Percentiles rank a stretch among this genome's conserved stretches.
Conservation (phyloP, 257 asterid species). For the Anisodus tanguticus region DNA sequence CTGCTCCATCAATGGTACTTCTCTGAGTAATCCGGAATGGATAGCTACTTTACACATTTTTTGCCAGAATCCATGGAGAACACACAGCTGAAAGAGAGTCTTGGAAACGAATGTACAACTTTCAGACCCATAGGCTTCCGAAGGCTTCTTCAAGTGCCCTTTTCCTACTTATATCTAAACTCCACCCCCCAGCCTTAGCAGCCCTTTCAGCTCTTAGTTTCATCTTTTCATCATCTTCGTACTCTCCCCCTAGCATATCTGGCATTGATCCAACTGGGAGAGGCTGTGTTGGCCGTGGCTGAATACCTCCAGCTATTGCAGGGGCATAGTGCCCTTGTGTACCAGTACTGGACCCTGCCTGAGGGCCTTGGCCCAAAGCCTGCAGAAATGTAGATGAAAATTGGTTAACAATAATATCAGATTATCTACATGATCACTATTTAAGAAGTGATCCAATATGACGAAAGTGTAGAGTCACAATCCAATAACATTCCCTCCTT, state of each 20-base stretch:
- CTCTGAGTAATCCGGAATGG: neutral
- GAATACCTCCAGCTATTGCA: slow-evolving; percentile 67
- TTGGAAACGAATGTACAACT: neutral
- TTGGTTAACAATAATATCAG: neutral
- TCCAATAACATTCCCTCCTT: slow-evolving; percentile 16
- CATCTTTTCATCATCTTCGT: slow-evolving; percentile 76
- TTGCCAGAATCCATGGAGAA: neutral
- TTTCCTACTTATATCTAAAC: slow-evolving; percentile 74
- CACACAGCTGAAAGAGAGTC: neutral
- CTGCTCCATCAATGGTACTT: slow-evolving; percentile 9
- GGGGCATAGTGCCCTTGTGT: slow-evolving; percentile 88
- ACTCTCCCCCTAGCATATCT: slow-evolving; percentile 68
- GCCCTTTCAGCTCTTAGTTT: slow-evolving; percentile 73
- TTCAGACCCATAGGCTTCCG: slow-evolving; percentile 82
- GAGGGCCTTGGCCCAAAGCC: slow-evolving; percentile 53
- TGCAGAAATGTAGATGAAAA: slow-evolving; percentile 49
- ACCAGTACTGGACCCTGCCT: slow-evolving; percentile 60
- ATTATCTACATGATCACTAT: neutral
- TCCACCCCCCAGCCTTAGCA: slow-evolving; percentile 97
- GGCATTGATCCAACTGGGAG: slow-evolving; percentile 63
- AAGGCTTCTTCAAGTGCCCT: slow-evolving; percentile 95
- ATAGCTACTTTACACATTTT: neutral
- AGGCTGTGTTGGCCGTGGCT: slow-evolving; percentile 88
- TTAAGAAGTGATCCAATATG: neutral
- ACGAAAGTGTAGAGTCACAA: neutral